A percentile compares a stretch with the other conserved stretches of the same genome.
Conservation (phyloP, 306 rosid genomes). For the Alnus glutinosa region DNA sequence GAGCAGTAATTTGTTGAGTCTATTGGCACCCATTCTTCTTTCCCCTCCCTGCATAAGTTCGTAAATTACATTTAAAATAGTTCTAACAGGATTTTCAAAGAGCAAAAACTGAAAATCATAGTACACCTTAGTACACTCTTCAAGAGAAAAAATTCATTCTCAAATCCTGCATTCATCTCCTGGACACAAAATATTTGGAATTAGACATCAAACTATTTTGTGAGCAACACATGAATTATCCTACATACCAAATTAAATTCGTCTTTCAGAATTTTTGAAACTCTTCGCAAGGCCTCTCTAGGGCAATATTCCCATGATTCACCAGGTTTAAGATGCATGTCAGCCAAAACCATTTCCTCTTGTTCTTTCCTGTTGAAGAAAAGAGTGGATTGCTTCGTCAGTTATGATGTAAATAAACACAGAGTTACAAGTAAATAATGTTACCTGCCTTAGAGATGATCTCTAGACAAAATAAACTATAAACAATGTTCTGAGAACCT, state of each 20-base stretch:
- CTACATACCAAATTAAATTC: constrained; percentile 81
- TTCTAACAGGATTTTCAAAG: constrained; percentile 11
- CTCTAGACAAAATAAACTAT: neutral
- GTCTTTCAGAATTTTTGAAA: constrained; percentile 68
- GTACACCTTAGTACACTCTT: constrained; percentile 63
- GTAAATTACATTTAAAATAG: constrained; percentile 17
- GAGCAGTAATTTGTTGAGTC: constrained; percentile 73
- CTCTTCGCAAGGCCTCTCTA: constrained; percentile 77
- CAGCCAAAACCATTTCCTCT: constrained; percentile 92
- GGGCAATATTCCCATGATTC: constrained; percentile 94
- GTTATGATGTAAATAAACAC: neutral
- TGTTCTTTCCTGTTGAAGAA: constrained; percentile 57
- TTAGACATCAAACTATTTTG: constrained; percentile 11
- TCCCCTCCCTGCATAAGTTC: constrained; percentile 62
- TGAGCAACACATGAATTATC: constrained; percentile 13
- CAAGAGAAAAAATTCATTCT: constrained; percentile 83
- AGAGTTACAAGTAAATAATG: neutral
- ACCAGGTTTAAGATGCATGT: constrained; percentile 68
- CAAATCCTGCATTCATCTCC: constrained; percentile 91
- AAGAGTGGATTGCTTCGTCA: constrained; percentile 15
- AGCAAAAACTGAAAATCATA: constrained; percentile 15
- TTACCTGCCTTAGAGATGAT: neutral
- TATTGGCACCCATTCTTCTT: constrained; percentile 82
- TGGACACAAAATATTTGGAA: constrained; percentile 37
- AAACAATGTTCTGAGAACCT: neutral